Evolutionary conservation across 805 yeast species (phyloP), one percentile per base, ranked within the genome.

Genomic region (Komagataella populi): DNA sequence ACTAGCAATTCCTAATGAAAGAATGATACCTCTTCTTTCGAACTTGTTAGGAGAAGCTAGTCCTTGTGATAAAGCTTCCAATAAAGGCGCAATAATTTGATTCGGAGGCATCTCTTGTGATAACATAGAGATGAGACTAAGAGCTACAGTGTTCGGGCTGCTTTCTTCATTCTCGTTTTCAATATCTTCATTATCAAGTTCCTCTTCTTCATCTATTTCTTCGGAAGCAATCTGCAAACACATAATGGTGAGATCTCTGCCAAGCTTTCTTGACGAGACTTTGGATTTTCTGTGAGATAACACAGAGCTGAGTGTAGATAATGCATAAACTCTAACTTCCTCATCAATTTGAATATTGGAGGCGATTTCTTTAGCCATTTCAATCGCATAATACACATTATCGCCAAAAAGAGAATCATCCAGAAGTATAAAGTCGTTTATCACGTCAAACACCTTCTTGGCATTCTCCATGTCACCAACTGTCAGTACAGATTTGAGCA

Each of bases 101-200:
- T 88, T 78, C 49, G 98, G 96, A 51, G 99, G 96, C 60, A 93
- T 74, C 61, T 84, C 89, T 47, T 83, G 72, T 16, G 98, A 79
- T 57, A 91, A 80, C 61, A 79, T 78, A 50, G 87, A 85, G 51
- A 93, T 66, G 53, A 91, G 71, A 69, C 96, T 80, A 59, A 89
- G 74, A 14, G 95, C 96, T 57, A 88, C 75, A 49, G 84, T 67
- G 47, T 81, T 68, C 52, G 96, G 95, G 51, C 82, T 77, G 61
- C 81, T 84, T 68, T 91, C 98, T 70, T 89, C 96, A 63, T 87
- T 89, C 67, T 89, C 96, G 58, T 87, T 91, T 60, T 89, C 95
- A 63, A 87, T 96, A 56, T 84, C 90, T 60, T 85, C 91, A 54
- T 78, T 82, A 56, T 80, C 80, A 56, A 85, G 74, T 51, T 80